Percentiles rank a stretch among this genome's conserved stretches.
These are phyloP conservation scores for Carpinus viminea DNA, from an alignment of 306 rosid genomes.

Conservation along the genomic window DNA sequence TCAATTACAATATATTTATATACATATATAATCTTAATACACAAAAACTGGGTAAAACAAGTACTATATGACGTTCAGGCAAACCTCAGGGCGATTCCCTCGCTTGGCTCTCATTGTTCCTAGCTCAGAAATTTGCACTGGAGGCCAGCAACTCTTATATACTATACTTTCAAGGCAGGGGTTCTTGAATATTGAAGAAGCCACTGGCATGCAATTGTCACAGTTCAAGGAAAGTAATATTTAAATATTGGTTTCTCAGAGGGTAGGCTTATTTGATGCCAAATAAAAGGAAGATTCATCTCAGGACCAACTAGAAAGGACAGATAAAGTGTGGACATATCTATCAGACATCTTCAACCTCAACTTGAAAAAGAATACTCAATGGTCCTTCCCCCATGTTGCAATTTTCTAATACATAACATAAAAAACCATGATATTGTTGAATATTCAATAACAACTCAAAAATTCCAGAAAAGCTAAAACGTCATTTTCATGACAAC, in stretches of 20 bases:
- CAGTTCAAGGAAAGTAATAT: slow-evolving; percentile 26
- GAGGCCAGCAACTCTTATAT: slow-evolving; percentile 28
- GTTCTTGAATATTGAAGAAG: slow-evolving; percentile 52
- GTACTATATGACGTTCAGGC: slow-evolving; percentile 18
- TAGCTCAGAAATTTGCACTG: slow-evolving; percentile 29
- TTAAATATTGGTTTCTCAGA: slow-evolving; percentile 17
- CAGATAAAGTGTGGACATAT: slow-evolving; percentile 48
- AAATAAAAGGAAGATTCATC: slow-evolving; percentile 31
- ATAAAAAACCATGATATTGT: slow-evolving; percentile 23
- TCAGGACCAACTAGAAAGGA: slow-evolving; percentile 54
- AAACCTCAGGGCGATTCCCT: slow-evolving; percentile 82
- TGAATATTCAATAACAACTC: slow-evolving; percentile 23
- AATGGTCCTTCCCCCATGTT: slow-evolving; percentile 58
- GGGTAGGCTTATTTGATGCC: slow-evolving; percentile 26
- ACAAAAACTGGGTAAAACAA: slow-evolving; percentile 18
- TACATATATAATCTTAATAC: slow-evolving; percentile 7
- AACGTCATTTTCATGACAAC: slow-evolving; percentile 45
- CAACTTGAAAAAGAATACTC: slow-evolving; percentile 62
- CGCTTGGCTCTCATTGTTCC: slow-evolving; percentile 60
- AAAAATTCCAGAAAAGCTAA: slow-evolving; percentile 23
- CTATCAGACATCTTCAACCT: slow-evolving; percentile 44
- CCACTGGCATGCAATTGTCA: slow-evolving; percentile 29
- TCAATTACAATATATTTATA: not conserved
- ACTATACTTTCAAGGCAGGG: slow-evolving; percentile 35
- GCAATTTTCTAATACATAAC: slow-evolving; percentile 37